A percentile compares a stretch with the other conserved stretches of the same genome.
Evolutionary conservation across 1,284 basidiomycete species (phyloP).

Genomic region (Marasmius fiardii): DNA sequence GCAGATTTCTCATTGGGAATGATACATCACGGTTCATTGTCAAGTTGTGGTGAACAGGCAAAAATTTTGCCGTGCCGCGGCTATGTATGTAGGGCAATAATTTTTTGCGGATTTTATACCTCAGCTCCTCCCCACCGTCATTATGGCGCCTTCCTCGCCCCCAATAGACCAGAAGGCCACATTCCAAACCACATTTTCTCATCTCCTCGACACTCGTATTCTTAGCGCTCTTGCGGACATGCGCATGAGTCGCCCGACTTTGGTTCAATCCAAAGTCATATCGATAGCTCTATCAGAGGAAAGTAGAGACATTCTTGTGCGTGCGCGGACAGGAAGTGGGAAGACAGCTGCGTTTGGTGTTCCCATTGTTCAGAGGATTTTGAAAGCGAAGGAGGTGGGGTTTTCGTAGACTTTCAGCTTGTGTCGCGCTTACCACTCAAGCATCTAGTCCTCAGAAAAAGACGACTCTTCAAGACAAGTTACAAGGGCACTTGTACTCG

Average conservation of each 20-base stretch:
- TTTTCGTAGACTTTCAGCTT: constrained; percentile 18
- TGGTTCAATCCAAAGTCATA: constrained; percentile 79
- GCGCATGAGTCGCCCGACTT: constrained; percentile 80
- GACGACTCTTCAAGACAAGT: constrained; percentile 44
- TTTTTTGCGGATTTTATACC: no score
- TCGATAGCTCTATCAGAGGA: constrained; percentile 75
- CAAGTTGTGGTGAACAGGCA: no score
- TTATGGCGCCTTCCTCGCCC: constrained; percentile 43
- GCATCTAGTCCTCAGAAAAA: constrained; percentile 30
- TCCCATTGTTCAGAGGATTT: constrained; percentile 86
- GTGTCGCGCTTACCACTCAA: constrained; percentile 1
- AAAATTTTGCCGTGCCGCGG: no score
- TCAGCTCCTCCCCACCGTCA: constrained; percentile 12
- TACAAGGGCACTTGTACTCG: constrained; percentile 84
- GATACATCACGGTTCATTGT: no score
- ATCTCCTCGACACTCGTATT: constrained; percentile 74
- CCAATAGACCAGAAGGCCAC: constrained; percentile 51
- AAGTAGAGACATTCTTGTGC: constrained; percentile 89
- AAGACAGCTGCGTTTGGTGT: constrained; percentile 98
- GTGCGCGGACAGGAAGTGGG: constrained; percentile 93
- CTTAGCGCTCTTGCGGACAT: constrained; percentile 79
- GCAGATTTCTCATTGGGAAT: no score
- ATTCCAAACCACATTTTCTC: constrained; percentile 60
- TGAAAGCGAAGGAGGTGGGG: constrained; percentile 79
- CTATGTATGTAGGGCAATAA: no score